Evolutionary conservation across 1,284 basidiomycete species (phyloP), one percentile per base, ranked within the genome.

Genomic region (Coniferiporia sulphurascens): DNA sequence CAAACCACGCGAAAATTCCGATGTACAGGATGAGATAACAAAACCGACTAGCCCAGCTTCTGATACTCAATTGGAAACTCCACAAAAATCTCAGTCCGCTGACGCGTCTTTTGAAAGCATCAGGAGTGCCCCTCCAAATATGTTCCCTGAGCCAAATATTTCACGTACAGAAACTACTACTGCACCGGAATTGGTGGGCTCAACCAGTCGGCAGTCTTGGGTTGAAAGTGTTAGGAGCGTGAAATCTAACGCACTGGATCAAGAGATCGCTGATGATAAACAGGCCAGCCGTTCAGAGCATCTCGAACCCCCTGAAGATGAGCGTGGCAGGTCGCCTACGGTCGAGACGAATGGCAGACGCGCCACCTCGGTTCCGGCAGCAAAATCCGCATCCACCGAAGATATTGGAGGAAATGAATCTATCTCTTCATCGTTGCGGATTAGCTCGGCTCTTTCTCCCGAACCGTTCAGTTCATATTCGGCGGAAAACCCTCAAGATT

Each of bases 141-240:
- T 36, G 7, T 32, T 27, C n/a, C 19, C 49, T 10, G 54, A 56
- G 2, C 41, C 38, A 36, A 58, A 46, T 4, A 43, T 35, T 35
- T 15, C 45, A 8, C 58, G 43, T 36, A 53, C 44, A 15, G 50
- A 54, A 12, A 60, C 53, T 9, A 36, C 48, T 6, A 48, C 56
- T 15, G 50, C 56, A 19, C 52, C 50, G 10, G 35, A 55, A 8
- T 48, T 49, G 21, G 61, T 65, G 12, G 63, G 65, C 17, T 58
- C 69, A 0, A 50, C 67, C n/a, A 67, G 67, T 27, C 73, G 74
- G n/a, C 70, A 71, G 13, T 75, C 77, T 22, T 76, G 78, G 76
- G 73, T 79, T 56, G 63, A 67, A 36, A 65, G 65, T 13, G 61
- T 65, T 27, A 58, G 64, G 52, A 69, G 66, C 10, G 68, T 64